Conservation (phyloP, 345 rosid genomes). For the Crucihimalaya himalaica region DNA sequence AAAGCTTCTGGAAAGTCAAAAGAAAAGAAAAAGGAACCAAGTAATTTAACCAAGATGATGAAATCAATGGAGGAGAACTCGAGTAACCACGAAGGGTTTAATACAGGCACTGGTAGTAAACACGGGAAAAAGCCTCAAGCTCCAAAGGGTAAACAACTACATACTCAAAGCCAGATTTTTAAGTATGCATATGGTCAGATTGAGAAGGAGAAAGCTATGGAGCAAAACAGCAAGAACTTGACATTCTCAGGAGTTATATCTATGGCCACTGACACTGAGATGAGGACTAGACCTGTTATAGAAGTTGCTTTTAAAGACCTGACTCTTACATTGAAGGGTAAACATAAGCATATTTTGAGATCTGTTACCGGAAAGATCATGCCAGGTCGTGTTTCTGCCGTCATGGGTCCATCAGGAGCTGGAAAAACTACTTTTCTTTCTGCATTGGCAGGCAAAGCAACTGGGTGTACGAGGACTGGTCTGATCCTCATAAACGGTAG, state of each 20-base stretch:
- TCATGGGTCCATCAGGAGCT: conserved; percentile 98
- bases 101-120: conserved; percentile 57
- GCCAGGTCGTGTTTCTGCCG: conserved; percentile 97
- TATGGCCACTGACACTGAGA: conserved; percentile 65
- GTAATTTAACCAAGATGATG: conserved; percentile 69
- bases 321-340: conserved; percentile 77
- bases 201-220: conserved; percentile 90
- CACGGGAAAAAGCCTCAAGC: conserved; percentile 55
- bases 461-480: conserved; percentile 71
- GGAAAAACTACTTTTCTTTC: conserved; percentile 92
- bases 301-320: conserved; percentile 81
- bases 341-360: conserved; percentile 70
- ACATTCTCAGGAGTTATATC: conserved; percentile 91
- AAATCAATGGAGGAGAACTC: conserved; percentile 61
- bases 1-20: conserved; percentile 47
- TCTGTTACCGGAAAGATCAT: conserved; percentile 77
- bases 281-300: conserved; percentile 69
- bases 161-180: conserved; percentile 77
- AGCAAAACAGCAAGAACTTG: conserved; percentile 59
- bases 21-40: conserved; percentile 51
- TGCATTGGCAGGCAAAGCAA: conserved; percentile 78
- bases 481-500: conserved; percentile 75
- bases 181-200: conserved; percentile 92
- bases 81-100: conserved; percentile 54
- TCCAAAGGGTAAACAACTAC: conserved; percentile 73